Evolutionary conservation across 495 filamentous ascomycete species (phyloP), one percentile per base, ranked within the genome.

Genomic region (Astrothelium subdiscretum): DNA sequence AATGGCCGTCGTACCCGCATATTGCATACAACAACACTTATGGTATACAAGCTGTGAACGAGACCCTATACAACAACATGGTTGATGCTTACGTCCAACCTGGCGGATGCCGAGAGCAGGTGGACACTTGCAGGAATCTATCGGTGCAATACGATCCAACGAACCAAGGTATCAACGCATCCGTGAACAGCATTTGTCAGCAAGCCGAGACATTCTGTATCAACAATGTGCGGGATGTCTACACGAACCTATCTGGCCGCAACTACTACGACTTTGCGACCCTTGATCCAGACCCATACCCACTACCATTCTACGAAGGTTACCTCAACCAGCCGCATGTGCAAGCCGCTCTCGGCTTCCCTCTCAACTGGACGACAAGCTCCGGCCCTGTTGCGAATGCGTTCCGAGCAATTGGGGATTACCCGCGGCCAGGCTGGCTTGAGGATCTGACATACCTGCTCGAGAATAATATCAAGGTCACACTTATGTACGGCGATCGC

Each of bases 71-170:
- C 59, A 67, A 75, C 42, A 54, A 57, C n/a, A 69, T 70, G 32
- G 62, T 73, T 8, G 68, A 71, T 64, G 76, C 71, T 62, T 81
- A 80, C 54, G 74, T 78, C 60, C 65, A 68, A 22, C 63, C 70
- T 13, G 75, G 73, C 48, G 83, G 83, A 20, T 86, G 83, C 66
- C 69, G 71, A 31, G 79, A 82, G 61, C 72, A 76, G 58, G 79
- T 83, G 61, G 69, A 75, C 43, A 48, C 75, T 42, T 85, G 83
- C 69, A 77, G 81, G 10, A 63, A 70, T n/a, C 72, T 73, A 24
- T 76, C 72, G 13, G 61, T 66, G 12, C 63, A 65, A 29, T 70
- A 73, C 32, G 82, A 85, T 63, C 76, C 79, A 0, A 63, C 70
- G 5, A 74, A 80, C 59, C 65, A 68, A 29, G 81, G 79, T 32